Conservation (phyloP, 345 rosid genomes). For the Euphorbia pulcherrima region DNA sequence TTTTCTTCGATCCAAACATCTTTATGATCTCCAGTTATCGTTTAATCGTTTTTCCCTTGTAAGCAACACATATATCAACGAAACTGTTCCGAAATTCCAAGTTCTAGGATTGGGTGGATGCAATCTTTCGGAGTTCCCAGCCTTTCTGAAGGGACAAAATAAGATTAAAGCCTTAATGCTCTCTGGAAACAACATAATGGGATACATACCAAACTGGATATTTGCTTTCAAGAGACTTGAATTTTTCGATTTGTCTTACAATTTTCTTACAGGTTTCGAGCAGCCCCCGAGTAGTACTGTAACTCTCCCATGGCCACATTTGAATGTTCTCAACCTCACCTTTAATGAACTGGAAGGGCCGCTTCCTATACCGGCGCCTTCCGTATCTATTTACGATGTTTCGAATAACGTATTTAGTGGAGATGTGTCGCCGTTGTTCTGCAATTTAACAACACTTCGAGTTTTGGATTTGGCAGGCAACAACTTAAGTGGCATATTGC, state of each 20-base stretch:
- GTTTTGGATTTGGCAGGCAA: neutral
- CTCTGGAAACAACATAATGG: slow-evolving; percentile 5
- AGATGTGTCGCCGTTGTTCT: slow-evolving; percentile 7
- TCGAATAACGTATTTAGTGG: slow-evolving; percentile 21
- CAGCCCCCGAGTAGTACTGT: neutral
- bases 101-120: slow-evolving; percentile 6
- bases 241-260: neutral
- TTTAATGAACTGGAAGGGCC: slow-evolving; percentile 21
- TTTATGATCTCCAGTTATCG: neutral
- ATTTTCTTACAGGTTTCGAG: slow-evolving; percentile 21
- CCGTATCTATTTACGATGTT: rapidly evolving
- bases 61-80: neutral
- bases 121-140: slow-evolving; percentile 14
- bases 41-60: slow-evolving; percentile 10
- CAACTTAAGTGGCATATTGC: slow-evolving; percentile 1
- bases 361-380: slow-evolving; percentile 12
- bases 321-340: rapidly evolving
- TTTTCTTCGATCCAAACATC: slow-evolving; percentile 2
- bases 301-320: neutral
- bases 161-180: neutral
- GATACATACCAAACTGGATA: neutral
- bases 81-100: neutral
- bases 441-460: slow-evolving; percentile 8
- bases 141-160: slow-evolving; percentile 16
- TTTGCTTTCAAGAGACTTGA: neutral